Evolutionary conservation across 208 protist genomes (phyloP).

Genomic region (Naegleria gruberi): DNA sequence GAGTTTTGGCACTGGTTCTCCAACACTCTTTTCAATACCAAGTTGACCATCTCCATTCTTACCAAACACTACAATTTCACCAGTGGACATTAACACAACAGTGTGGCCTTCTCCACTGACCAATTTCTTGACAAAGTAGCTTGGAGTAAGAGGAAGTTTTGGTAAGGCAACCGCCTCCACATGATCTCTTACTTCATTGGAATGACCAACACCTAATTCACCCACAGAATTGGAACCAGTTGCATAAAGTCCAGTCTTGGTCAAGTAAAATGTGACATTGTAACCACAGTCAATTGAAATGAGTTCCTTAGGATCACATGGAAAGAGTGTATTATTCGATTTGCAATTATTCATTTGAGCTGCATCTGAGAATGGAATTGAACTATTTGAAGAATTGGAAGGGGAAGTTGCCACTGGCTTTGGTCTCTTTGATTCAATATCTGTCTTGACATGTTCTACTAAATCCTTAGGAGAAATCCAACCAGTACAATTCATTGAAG

Average conservation of each 20-base stretch:
- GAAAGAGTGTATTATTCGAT: not conserved
- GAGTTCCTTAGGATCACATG: not conserved
- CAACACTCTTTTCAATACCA: not conserved
- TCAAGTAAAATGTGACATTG: not conserved
- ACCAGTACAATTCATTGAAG: not conserved
- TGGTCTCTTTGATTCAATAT: not conserved
- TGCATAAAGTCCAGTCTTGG: not conserved
- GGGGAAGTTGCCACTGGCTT: not conserved
- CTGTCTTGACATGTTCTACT: not conserved
- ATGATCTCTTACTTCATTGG: not conserved
- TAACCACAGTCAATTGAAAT: not conserved
- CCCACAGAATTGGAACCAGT: not conserved
- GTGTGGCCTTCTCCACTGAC: not conserved
- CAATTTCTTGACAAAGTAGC: not conserved
- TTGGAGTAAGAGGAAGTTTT: not conserved
- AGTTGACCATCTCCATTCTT: slow-evolving; percentile 6
- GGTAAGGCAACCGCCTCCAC: not conserved
- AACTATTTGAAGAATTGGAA: not conserved
- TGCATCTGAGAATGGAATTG: not conserved
- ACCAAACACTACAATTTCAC: not conserved
- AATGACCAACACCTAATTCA: not conserved
- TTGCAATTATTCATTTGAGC: not conserved
- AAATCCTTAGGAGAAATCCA: not conserved
- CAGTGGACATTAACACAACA: not conserved
- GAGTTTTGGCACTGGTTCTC: not conserved